A percentile compares a stretch with the other conserved stretches of the same genome.
Evolutionary conservation across 129 eudicot genomes (phyloP).

Genomic region (Flaveria bidentis): DNA sequence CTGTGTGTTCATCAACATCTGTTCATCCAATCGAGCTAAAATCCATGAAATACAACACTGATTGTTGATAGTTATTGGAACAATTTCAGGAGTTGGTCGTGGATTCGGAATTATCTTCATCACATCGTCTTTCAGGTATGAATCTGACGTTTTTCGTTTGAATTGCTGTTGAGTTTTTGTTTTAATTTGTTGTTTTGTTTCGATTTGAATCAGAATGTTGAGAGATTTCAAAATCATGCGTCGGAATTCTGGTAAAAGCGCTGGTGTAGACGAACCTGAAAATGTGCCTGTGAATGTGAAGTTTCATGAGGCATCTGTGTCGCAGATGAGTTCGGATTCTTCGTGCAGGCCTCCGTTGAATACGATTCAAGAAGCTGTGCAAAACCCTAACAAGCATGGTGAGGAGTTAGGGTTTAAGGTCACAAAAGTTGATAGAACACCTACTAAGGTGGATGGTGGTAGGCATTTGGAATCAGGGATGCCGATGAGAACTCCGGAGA

Average conservation of each 20-base stretch:
- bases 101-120: conserved; percentile 43
- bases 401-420: conserved; percentile 46
- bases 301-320: conserved; percentile 37
- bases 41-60: conserved; percentile 1
- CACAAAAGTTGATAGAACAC: conserved; percentile 57
- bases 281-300: conserved; percentile 57
- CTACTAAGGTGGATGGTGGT: conserved; percentile 52
- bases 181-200: conserved; percentile 14
- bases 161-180: neutral
- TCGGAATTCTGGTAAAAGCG: conserved; percentile 54
- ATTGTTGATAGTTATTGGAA: conserved; percentile 9
- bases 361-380: conserved; percentile 55
- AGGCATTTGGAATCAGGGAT: conserved; percentile 40
- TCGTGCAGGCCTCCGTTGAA: conserved; percentile 64
- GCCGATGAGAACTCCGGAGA: conserved; percentile 78
- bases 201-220: conserved; percentile 58
- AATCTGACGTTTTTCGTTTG: neutral
- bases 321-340: conserved; percentile 29
- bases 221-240: conserved; percentile 63
- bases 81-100: conserved; percentile 51
- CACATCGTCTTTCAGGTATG: conserved; percentile 68
- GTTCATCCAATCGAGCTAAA: conserved; percentile 7
- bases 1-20: neutral
- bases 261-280: conserved; percentile 58
- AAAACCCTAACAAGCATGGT: conserved; percentile 37